Percentiles rank a stretch among this genome's conserved stretches.
phyloP scores from a whole-genome alignment of 257 asterid species.

The Plantago ovata region DNA sequence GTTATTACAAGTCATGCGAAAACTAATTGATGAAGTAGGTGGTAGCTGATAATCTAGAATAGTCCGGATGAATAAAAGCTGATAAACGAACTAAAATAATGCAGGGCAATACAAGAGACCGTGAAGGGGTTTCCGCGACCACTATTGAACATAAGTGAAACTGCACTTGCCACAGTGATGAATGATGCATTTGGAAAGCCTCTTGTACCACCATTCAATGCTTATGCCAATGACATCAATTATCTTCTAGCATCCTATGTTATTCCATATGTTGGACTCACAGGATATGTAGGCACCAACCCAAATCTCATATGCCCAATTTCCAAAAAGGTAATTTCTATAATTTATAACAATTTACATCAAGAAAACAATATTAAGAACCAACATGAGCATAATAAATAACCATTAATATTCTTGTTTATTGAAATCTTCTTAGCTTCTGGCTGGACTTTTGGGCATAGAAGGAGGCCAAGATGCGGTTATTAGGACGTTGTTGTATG shows the following conservation, averaged over 20 bases:
- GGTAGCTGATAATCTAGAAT: too few relatives aligned
- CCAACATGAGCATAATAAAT: too few relatives aligned
- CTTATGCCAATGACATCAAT: conserved; percentile 51
- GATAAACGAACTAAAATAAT: too few relatives aligned
- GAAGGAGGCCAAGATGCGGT: conserved; percentile 75
- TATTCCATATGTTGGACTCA: conserved; percentile 60
- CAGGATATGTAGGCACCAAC: conserved; percentile 58
- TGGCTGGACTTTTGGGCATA: conserved; percentile 57
- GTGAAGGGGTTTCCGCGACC: conserved; percentile 48
- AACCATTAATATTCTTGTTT: not conserved
- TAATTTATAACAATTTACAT: too few relatives aligned
- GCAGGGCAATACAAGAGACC: conserved; percentile 42
- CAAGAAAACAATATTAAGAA: too few relatives aligned
- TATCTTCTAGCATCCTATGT: conserved; percentile 48
- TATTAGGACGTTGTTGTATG: conserved; percentile 35
- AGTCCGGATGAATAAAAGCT: too few relatives aligned
- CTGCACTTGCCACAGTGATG: conserved; percentile 39
- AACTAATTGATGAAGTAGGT: too few relatives aligned
- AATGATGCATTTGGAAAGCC: conserved; percentile 32
- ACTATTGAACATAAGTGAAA: conserved; percentile 28
- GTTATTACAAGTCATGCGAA: too few relatives aligned
- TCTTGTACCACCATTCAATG: conserved; percentile 42
- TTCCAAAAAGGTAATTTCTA: conserved; percentile 28
- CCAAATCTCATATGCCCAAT: conserved; percentile 28
- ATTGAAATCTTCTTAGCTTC: conserved; percentile 33